Base-by-base conservation (phyloP, 371 early-diverging fungal genomes). In the Furculomyces boomerangus region DNA sequence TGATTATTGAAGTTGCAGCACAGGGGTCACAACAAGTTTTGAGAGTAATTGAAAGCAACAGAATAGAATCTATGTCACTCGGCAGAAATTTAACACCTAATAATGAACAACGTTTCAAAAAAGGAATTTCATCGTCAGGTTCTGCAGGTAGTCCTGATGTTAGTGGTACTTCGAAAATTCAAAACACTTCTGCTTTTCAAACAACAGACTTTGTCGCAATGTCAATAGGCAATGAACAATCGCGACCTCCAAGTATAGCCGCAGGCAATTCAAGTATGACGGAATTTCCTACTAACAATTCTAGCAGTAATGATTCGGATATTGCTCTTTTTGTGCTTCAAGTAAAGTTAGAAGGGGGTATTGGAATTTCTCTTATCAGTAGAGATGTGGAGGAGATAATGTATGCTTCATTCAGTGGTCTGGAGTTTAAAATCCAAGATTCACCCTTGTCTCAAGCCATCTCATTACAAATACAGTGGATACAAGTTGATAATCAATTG, bases 401-500 rank as follows among this genome's bases (percentile, higher is more conserved):
- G 2, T 94, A 92, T 65, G 67, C 79, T 0, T 81, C 90, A 1
- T 65, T 88, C 41, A 73, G 80, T 16, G 83, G 85, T 0, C 62
- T 93, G 14, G 76, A 76, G 58, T 62, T 93, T 39, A 75, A 72
- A 10, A 79, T 77, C 53, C 78, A 76, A 0, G 93, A 93, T 53
- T 81, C 86, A 0, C 75, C 76, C 8, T 70, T 79, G 50, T 80
- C 81, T 55, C 82, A 84, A 62, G 81, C 84, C 1, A 53, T 86
- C 26, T 77, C 75, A 32, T 75, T 88, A 68, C 62, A 74, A 30
- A 76, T 90, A 27, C 80, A 84, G 46, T 96, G 93, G 96, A 62
- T 95, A 8, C 93, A 87, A 75, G 77, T 94, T 50, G 96, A 96
- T 64, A 96, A 96, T 67, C 94, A 95, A 66, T 67, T 86, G 10